phyloP scores from a whole-genome alignment of 2,329 filamentous ascomycete genomes.

The Diaporthe longicolla region DNA sequence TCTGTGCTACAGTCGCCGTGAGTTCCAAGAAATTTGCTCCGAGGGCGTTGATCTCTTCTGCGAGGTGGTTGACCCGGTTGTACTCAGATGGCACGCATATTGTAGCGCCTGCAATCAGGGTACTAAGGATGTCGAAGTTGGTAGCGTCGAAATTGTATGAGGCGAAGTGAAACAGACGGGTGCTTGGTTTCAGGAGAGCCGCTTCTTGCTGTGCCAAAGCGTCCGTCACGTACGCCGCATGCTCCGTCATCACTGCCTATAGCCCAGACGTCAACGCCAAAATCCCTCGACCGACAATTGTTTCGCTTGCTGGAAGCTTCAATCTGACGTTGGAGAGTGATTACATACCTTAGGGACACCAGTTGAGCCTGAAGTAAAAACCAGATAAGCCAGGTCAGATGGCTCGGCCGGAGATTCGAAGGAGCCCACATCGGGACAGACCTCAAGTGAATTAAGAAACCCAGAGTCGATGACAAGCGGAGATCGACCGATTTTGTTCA shows the following conservation, averaged over 20 bases:
- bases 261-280: not conserved
- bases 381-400: not conserved
- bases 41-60: slow-evolving; percentile 43
- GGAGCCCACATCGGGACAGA: not conserved
- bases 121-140: slow-evolving; percentile 45
- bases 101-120: slow-evolving; percentile 48
- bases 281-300: not conserved
- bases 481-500: not conserved
- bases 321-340: not conserved
- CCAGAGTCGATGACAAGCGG: not conserved
- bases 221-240: not conserved
- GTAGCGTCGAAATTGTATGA: slow-evolving; percentile 51
- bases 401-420: not conserved
- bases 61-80: slow-evolving; percentile 54
- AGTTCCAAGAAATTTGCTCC: slow-evolving; percentile 40
- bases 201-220: not conserved
- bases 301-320: not conserved
- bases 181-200: slow-evolving; percentile 31
- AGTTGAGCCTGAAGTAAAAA: slow-evolving; percentile 1
- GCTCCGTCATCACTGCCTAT: slow-evolving; percentile 1
- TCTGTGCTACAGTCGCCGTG: slow-evolving; percentile 33
- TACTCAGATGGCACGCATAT: slow-evolving; percentile 56
- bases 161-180: slow-evolving; percentile 52
- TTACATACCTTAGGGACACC: not conserved
- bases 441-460: not conserved